phyloP scores from a whole-genome alignment of 2,329 filamentous ascomycete genomes.

The Teratosphaeriaceae sp. region DNA sequence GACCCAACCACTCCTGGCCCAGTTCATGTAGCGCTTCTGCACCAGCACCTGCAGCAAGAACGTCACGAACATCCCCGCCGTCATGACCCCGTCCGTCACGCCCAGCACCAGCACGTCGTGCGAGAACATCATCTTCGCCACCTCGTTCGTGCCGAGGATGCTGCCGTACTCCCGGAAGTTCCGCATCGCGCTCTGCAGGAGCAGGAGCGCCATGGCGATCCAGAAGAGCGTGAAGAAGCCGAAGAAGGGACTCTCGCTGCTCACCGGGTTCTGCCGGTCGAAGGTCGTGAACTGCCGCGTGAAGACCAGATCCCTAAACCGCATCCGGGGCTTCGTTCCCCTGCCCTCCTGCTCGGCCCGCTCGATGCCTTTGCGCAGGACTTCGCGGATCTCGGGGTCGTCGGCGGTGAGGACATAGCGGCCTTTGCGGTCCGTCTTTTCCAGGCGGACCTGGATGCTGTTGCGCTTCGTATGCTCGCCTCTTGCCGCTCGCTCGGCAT shows the following conservation, averaged over 20 bases:
- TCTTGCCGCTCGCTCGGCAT: not conserved
- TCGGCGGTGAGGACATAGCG: slow-evolving; percentile 45
- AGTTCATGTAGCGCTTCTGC: slow-evolving; percentile 53
- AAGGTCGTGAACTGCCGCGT: slow-evolving; percentile 65
- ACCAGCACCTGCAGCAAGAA: slow-evolving; percentile 59
- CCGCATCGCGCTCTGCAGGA: slow-evolving; percentile 58
- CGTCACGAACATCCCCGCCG: slow-evolving; percentile 57
- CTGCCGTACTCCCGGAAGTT: slow-evolving; percentile 66
- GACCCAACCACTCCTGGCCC: slow-evolving; percentile 65
- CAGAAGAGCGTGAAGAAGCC: slow-evolving; percentile 78
- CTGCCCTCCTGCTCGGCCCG: slow-evolving; percentile 32
- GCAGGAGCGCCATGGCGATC: slow-evolving; percentile 60
- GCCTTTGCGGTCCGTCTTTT: slow-evolving; percentile 40
- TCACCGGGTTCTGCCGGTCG: slow-evolving; percentile 61
- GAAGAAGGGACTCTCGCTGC: slow-evolving; percentile 63
- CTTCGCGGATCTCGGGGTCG: slow-evolving; percentile 43
- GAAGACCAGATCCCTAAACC: slow-evolving; percentile 57
- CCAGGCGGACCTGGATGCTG: slow-evolving; percentile 42
- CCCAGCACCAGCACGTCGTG: slow-evolving; percentile 46
- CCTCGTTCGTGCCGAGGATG: slow-evolving; percentile 63
- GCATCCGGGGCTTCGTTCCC: slow-evolving; percentile 31
- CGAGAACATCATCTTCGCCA: slow-evolving; percentile 61
- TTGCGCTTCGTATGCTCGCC: slow-evolving; percentile 21
- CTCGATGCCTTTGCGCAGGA: slow-evolving; percentile 38
- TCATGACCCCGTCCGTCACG: slow-evolving; percentile 64